Percentiles rank a stretch among this genome's conserved stretches.
Conservation (phyloP, 169 alveolate genomes). For the Blepharisma undulans region DNA sequence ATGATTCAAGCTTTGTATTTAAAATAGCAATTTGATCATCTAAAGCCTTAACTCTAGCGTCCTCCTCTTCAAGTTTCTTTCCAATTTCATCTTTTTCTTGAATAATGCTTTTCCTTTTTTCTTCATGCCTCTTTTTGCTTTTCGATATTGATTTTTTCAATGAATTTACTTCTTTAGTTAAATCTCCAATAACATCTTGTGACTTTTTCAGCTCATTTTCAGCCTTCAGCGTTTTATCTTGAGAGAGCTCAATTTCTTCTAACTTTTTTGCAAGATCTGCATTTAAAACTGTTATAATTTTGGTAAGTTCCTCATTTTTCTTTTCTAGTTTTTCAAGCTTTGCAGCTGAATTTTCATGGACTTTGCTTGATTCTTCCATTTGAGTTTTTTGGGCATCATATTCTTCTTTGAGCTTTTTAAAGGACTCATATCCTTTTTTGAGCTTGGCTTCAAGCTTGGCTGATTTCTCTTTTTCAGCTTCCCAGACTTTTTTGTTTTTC, state of each 20-base stretch:
- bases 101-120: background rate
- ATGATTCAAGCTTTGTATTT: background rate
- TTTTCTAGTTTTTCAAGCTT: background rate
- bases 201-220: background rate
- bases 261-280: background rate
- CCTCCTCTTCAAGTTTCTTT: background rate
- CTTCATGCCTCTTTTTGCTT: background rate
- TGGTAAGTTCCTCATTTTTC: background rate
- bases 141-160: background rate
- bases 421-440: background rate
- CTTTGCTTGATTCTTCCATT: background rate
- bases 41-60: background rate
- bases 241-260: background rate
- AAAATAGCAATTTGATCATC: background rate
- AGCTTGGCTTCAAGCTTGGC: background rate
- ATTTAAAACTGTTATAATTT: background rate
- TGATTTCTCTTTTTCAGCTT: background rate
- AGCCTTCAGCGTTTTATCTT: background rate
- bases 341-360: background rate
- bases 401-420: background rate
- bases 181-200: background rate
- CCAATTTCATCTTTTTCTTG: background rate
- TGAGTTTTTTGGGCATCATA: background rate
- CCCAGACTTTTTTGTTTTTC: background rate
- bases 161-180: background rate